These are phyloP conservation scores for Fusarium brevicatenulatum DNA, from an alignment of 2,329 filamentous ascomycete genomes.

Conservation along the genomic window DNA sequence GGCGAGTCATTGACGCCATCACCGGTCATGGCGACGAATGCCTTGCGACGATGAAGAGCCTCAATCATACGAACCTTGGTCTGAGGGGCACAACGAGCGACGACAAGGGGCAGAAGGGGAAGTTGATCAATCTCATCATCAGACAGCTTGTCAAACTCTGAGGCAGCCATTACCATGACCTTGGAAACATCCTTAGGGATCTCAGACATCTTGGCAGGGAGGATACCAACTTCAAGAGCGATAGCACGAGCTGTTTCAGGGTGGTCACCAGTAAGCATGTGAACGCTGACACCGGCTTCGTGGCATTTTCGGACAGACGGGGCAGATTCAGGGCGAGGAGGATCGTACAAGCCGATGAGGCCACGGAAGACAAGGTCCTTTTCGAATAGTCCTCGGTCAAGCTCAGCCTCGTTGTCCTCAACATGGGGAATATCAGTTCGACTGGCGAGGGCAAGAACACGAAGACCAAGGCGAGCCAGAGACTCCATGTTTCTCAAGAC, in stretches of 20 bases:
- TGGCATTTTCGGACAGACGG: slow-evolving; percentile 67
- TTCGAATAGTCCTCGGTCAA: slow-evolving; percentile 67
- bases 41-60: slow-evolving; percentile 71
- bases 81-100: slow-evolving; percentile 74
- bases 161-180: slow-evolving; percentile 72
- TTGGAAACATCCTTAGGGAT: slow-evolving; percentile 65
- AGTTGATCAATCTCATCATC: slow-evolving; percentile 72
- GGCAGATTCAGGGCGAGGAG: slow-evolving; percentile 73
- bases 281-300: slow-evolving; percentile 70
- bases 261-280: slow-evolving; percentile 78
- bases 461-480: slow-evolving; percentile 72
- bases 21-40: slow-evolving; percentile 77
- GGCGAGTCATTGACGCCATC: slow-evolving; percentile 78
- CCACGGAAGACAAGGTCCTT: slow-evolving; percentile 72
- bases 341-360: slow-evolving; percentile 77
- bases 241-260: slow-evolving; percentile 73
- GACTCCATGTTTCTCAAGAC: slow-evolving; percentile 76
- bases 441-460: slow-evolving; percentile 74
- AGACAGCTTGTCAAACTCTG: slow-evolving; percentile 73
- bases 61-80: slow-evolving; percentile 83
- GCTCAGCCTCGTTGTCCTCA: slow-evolving; percentile 51
- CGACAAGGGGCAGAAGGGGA: slow-evolving; percentile 72
- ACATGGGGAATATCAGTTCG: slow-evolving; percentile 53
- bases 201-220: slow-evolving; percentile 61
- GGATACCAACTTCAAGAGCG: slow-evolving; percentile 70